phyloP scores from a whole-genome alignment of 768 basidiomycete species.

The Tremella yokohamensis region DNA sequence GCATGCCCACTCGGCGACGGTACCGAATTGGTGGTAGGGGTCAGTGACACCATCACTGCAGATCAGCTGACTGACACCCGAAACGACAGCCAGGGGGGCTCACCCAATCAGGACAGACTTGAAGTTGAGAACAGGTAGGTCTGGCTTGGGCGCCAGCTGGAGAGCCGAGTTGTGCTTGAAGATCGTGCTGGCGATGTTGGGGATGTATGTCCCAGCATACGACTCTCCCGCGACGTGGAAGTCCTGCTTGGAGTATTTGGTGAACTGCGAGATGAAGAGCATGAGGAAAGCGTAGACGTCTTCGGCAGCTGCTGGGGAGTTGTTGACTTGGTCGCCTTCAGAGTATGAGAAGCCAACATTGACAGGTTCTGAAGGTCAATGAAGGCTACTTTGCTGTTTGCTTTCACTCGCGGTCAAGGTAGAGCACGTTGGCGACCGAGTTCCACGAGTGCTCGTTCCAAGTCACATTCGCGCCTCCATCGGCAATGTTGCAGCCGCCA shows the following conservation, averaged over 20 bases:
- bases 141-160: conserved; percentile 49
- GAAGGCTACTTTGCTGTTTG: not conserved
- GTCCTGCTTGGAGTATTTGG: conserved; percentile 42
- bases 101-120: conserved; percentile 81
- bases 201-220: conserved; percentile 71
- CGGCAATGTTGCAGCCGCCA: conserved; percentile 74
- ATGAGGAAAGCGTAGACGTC: conserved; percentile 63
- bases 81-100: conserved; percentile 45
- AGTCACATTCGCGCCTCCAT: conserved; percentile 59
- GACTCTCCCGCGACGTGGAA: conserved; percentile 54
- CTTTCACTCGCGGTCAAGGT: conserved; percentile 39
- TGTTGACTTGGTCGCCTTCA: conserved; percentile 63
- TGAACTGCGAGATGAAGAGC: conserved; percentile 45
- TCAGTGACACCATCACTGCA: conserved; percentile 60
- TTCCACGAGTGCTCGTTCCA: conserved; percentile 84
- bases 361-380: conserved; percentile 57
- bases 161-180: conserved; percentile 64
- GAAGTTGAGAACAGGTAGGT: conserved; percentile 71
- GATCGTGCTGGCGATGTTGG: conserved; percentile 79
- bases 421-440: conserved; percentile 60
- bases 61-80: not conserved
- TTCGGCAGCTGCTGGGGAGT: conserved; percentile 77
- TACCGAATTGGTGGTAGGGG: conserved; percentile 72
- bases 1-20: conserved; percentile 63
- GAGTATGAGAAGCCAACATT: conserved; percentile 84